These are phyloP conservation scores for Coleophoma cylindrospora DNA, from an alignment of 2,329 filamentous ascomycete species.

Conservation along the genomic window DNA sequence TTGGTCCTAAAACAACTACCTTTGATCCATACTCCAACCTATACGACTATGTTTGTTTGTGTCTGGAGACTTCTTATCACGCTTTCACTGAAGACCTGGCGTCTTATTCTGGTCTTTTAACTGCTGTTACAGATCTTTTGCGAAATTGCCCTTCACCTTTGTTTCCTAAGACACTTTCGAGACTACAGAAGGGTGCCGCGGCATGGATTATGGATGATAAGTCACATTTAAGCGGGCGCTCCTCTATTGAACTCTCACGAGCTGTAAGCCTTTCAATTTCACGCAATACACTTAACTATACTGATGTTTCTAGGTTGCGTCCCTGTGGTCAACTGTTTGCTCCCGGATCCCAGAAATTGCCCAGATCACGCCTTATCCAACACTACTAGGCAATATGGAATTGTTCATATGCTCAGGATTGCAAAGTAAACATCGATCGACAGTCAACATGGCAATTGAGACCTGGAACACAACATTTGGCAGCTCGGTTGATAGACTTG, in stretches of 20 bases:
- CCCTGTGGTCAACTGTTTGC: constrained; percentile 46
- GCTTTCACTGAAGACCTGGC: constrained; percentile 33
- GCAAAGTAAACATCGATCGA: constrained; percentile 49
- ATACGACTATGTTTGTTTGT: constrained; percentile 51
- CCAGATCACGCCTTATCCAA: constrained; percentile 26
- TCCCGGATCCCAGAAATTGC: constrained; percentile 26
- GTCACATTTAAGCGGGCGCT: constrained; percentile 35
- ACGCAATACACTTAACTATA: constrained; percentile 8
- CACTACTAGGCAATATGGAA: constrained; percentile 49
- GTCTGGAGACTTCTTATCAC: constrained; percentile 47
- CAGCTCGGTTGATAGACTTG: constrained; percentile 43
- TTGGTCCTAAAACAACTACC: constrained; percentile 33
- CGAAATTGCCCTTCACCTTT: constrained; percentile 36
- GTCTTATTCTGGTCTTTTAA: constrained; percentile 46
- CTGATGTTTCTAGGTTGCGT: constrained; percentile 36
- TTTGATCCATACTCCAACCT: constrained; percentile 63
- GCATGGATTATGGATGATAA: constrained; percentile 59
- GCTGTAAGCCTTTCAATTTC: constrained; percentile 34
- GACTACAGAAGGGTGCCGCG: constrained; percentile 56
- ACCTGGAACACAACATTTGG: constrained; percentile 72
- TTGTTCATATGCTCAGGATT: constrained; percentile 49
- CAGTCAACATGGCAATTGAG: constrained; percentile 47
- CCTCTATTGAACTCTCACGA: constrained; percentile 33
- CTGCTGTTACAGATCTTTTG: constrained; percentile 30
- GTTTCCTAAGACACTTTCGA: constrained; percentile 49